Evolutionary conservation across 176 grass and related monocot genomes (phyloP), one percentile per base, ranked within the genome.

Genomic region (Cocos nucifera): DNA sequence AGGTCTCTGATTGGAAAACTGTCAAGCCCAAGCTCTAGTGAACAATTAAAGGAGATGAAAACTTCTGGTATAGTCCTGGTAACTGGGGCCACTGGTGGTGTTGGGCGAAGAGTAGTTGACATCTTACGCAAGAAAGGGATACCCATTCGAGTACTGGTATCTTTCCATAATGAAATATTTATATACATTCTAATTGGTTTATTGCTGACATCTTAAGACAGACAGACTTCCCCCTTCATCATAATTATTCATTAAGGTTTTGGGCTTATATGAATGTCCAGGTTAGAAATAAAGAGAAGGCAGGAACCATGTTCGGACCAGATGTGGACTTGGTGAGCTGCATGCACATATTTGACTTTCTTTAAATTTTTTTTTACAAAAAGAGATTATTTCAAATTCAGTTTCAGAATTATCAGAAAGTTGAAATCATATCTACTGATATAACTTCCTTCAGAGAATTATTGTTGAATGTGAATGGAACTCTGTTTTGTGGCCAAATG

Each of bases 251-350:
- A 69, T 62, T 56, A 23, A 67, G 57, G 30, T 25, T 20, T 51
- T 22, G 48, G 48, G 77, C 71, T 51, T 19, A 6, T 51, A 51
- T 67, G 58, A n/a, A 18, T 61, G 50, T 76, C 62, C 80, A 91
- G 92, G 84, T 75, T 76, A 88, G 84, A 78, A 97, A 97, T 71
- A 63, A 80, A 78, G 87, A 88, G 60, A 97, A 97, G 76, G 92
- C 84, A 19, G 91, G 84, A 70, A 77, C 56, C 50, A 97, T 97
- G 92, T 68, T 97, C 69, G 87, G 92, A 29, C 70, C 76, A 0
- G 78, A 91, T 62, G 73, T 91, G 52, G 63, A 88, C 61, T 82
- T 97, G 92, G 87, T 91, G 82, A 58, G 72, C 39, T 62, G 65
- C 54, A 54, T 71, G 20, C 22, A 64, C 78, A 62, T 51, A 12